Percentiles rank a stretch among this genome's conserved stretches.
These are phyloP conservation scores for Helicosporidium sp. DNA, from an alignment of 139 green algal genomes.

Conservation along the genomic window DNA sequence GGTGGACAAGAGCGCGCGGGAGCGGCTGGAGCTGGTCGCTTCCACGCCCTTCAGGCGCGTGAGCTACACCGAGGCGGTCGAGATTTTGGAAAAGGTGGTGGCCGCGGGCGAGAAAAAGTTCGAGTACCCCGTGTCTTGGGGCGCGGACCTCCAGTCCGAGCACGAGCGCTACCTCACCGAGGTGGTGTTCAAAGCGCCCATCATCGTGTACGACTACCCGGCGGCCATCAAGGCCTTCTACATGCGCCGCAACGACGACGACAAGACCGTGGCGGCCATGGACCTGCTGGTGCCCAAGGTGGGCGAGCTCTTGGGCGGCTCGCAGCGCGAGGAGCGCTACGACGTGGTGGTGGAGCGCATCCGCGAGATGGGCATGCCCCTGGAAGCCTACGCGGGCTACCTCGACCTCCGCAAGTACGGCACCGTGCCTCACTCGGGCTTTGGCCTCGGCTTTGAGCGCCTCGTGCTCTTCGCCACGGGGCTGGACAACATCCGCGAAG, in stretches of 20 bases:
- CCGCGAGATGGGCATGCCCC: constrained; percentile 43
- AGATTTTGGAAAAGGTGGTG: constrained; percentile 60
- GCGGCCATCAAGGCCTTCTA: constrained; percentile 93
- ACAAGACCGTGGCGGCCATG: constrained; percentile 94
- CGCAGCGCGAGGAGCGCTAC: constrained; percentile 69
- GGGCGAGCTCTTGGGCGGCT: constrained; percentile 78
- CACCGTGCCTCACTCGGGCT: constrained; percentile 78
- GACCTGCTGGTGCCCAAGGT: constrained; percentile 90
- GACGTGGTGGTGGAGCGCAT: constrained; percentile 53
- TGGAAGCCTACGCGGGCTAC: constrained; percentile 73
- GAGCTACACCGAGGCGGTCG: constrained; percentile 86
- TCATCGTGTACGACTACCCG: constrained; percentile 94
- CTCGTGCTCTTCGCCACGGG: constrained; percentile 92
- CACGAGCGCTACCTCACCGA: constrained; percentile 91
- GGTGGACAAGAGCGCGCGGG: constrained; percentile 57
- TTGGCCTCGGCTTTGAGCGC: constrained; percentile 95
- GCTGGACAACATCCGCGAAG: constrained; percentile 98
- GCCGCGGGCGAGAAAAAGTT: constrained; percentile 54
- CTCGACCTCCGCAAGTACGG: constrained; percentile 86
- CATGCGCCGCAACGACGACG: constrained; percentile 92
- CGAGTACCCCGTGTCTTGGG: constrained; percentile 34
- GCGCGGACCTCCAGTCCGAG: constrained; percentile 39
- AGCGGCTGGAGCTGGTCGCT: constrained; percentile 59
- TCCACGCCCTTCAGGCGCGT: constrained; percentile 58
- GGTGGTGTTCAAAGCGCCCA: constrained; percentile 75